A percentile compares a stretch with the other conserved stretches of the same genome.
These are phyloP conservation scores for Collybia mongolica DNA, from an alignment of 768 basidiomycete genomes.

Conservation along the genomic window DNA sequence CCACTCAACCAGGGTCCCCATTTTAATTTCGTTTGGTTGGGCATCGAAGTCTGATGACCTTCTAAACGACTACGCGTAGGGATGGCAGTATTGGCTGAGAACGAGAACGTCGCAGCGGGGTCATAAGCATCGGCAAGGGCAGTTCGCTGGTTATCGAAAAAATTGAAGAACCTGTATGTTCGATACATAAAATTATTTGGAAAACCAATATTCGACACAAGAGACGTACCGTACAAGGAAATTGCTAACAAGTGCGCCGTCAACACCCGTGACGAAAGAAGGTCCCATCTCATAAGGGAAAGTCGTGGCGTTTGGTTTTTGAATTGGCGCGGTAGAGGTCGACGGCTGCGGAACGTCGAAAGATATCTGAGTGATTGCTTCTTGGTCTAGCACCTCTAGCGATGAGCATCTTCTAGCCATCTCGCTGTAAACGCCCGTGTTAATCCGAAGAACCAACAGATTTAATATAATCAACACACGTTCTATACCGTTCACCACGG, in stretches of 20 bases:
- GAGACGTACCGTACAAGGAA: slow-evolving; percentile 73
- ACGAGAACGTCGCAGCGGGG: slow-evolving; percentile 87
- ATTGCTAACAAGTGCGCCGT: slow-evolving; percentile 62
- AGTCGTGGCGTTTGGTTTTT: slow-evolving; percentile 57
- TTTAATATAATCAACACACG: slow-evolving; percentile 37
- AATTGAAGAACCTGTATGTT: slow-evolving; percentile 69
- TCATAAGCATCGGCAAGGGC: slow-evolving; percentile 74
- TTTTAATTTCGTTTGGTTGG: slow-evolving; percentile 80
- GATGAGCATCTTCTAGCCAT: slow-evolving; percentile 79
- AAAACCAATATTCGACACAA: background rate
- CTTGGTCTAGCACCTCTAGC: slow-evolving; percentile 81
- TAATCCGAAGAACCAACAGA: background rate
- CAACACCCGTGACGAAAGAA: slow-evolving; percentile 75
- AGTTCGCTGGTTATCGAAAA: slow-evolving; percentile 77
- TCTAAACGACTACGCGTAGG: slow-evolving; percentile 75
- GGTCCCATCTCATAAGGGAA: slow-evolving; percentile 78
- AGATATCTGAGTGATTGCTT: slow-evolving; percentile 73
- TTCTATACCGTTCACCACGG: slow-evolving; percentile 63
- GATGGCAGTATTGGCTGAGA: slow-evolving; percentile 81
- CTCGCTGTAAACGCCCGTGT: slow-evolving; percentile 48
- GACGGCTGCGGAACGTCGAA: slow-evolving; percentile 72
- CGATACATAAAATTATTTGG: slow-evolving; percentile 10
- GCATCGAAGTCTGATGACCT: slow-evolving; percentile 66
- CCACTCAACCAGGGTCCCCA: slow-evolving; percentile 71
- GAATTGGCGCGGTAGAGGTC: slow-evolving; percentile 35